A percentile compares a stretch with the other conserved stretches of the same genome.
Conservation (phyloP, 1,139 yeast genomes). For the Blastobotrys capitulatus region DNA sequence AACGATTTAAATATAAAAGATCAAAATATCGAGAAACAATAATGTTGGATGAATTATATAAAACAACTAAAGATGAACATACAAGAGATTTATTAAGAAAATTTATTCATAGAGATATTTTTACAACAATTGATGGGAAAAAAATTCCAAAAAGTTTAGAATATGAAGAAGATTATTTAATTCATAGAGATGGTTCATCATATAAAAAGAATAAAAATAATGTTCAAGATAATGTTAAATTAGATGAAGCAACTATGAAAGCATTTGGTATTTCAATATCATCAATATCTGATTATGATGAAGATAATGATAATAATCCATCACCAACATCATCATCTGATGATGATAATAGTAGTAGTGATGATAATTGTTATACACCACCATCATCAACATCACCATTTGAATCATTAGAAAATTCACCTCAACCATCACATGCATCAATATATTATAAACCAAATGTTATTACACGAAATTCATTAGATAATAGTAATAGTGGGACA, state of each 20-base stretch:
- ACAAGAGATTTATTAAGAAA: slow-evolving; percentile 17
- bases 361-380: slow-evolving; percentile 2
- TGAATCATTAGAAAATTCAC: not conserved
- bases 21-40: not conserved
- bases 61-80: not conserved
- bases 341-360: not conserved
- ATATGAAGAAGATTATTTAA: slow-evolving; percentile 24
- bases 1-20: not conserved
- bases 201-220: not conserved
- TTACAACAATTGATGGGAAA: slow-evolving; percentile 24
- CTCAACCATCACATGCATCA: not conserved
- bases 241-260: slow-evolving; percentile 7
- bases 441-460: not conserved
- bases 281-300: not conserved
- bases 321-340: not conserved
- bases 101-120: slow-evolving; percentile 30
- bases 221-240: not conserved
- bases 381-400: not conserved
- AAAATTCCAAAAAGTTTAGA: slow-evolving; percentile 17
- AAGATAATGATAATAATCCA: not conserved
- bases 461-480: too few relatives aligned
- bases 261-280: slow-evolving; percentile 2
- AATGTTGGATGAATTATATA: not conserved
- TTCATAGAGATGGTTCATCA: slow-evolving; percentile 20
- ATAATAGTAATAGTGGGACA: not conserved